These are phyloP conservation scores for Lactifluus piperatus DNA, from an alignment of 768 basidiomycete species.

Conservation along the genomic window DNA sequence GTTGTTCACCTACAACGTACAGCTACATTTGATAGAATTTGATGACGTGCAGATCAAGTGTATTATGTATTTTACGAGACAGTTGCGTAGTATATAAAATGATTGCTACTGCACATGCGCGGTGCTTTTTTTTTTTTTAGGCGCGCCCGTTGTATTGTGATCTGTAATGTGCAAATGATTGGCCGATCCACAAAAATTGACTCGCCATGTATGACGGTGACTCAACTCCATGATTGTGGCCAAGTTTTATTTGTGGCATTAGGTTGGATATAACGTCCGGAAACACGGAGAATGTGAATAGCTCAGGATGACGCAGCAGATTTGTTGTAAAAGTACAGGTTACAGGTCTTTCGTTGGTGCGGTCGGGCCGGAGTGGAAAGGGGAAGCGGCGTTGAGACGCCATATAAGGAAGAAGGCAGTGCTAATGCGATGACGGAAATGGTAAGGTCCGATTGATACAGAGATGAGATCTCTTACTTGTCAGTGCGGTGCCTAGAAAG, in stretches of 20 bases:
- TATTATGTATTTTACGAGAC: not conserved
- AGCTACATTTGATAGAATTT: not conserved
- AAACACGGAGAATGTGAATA: not conserved
- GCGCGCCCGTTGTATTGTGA: no score
- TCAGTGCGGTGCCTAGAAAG: not conserved
- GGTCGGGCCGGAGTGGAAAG: slow-evolving; percentile 1
- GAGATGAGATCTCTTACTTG: not conserved
- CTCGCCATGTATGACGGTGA: not conserved
- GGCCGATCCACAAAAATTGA: not conserved
- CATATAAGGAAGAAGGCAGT: not conserved
- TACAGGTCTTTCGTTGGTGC: not conserved
- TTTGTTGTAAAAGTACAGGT: not conserved
- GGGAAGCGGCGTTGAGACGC: not conserved
- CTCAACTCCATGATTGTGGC: not conserved
- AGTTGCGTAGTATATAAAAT: no score
- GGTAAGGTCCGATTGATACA: slow-evolving; percentile 7
- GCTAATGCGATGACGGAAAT: not conserved
- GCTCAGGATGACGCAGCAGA: not conserved
- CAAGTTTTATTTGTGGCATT: not conserved
- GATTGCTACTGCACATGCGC: not conserved
- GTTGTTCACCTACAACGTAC: not conserved
- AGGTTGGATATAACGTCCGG: not conserved
- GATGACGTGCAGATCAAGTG: slow-evolving; percentile 5
- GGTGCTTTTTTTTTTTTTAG: slow-evolving; percentile 4
- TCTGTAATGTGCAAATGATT: no score